Conservation (phyloP, 2,329 filamentous ascomycete species). For the Calonectria pauciramosa region DNA sequence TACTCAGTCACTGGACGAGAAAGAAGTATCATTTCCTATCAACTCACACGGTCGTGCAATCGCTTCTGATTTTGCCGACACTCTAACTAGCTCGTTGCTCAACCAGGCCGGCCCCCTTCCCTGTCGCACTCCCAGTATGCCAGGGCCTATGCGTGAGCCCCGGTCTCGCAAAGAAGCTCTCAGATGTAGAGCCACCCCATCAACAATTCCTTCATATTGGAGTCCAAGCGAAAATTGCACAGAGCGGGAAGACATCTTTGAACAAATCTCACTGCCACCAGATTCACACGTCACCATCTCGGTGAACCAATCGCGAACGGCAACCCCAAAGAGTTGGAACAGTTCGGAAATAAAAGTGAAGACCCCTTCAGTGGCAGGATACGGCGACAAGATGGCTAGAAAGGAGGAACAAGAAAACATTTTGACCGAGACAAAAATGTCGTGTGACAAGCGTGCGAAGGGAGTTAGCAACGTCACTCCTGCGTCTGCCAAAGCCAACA, state of each 20-base stretch:
- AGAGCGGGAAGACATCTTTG: constrained; percentile 58
- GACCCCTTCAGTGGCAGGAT: constrained; percentile 18
- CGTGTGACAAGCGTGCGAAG: constrained; percentile 57
- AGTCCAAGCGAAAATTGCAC: constrained; percentile 39
- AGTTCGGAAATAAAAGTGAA: constrained; percentile 25
- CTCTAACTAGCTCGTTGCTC: constrained; percentile 63
- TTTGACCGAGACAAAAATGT: constrained; percentile 28
- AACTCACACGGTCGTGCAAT: constrained; percentile 35
- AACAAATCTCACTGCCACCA: constrained; percentile 46
- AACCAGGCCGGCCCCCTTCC: constrained; percentile 61
- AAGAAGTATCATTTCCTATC: constrained; percentile 37
- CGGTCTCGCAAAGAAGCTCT: constrained; percentile 62
- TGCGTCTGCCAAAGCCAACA: constrained; percentile 58
- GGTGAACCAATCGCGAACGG: constrained; percentile 28
- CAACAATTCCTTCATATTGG: constrained; percentile 34
- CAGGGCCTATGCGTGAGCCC: constrained; percentile 52
- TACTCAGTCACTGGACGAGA: neutral
- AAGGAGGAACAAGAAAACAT: constrained; percentile 26
- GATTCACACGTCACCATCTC: constrained; percentile 28
- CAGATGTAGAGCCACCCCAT: constrained; percentile 35
- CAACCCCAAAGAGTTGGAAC: constrained; percentile 29
- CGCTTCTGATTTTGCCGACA: constrained; percentile 54
- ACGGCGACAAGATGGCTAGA: constrained; percentile 15
- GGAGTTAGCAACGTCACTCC: constrained; percentile 56
- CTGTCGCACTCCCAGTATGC: constrained; percentile 47